A percentile compares a stretch with the other conserved stretches of the same genome.
phyloP scores from a whole-genome alignment of 768 basidiomycete species.

The Dacryopinax primogenitus region DNA sequence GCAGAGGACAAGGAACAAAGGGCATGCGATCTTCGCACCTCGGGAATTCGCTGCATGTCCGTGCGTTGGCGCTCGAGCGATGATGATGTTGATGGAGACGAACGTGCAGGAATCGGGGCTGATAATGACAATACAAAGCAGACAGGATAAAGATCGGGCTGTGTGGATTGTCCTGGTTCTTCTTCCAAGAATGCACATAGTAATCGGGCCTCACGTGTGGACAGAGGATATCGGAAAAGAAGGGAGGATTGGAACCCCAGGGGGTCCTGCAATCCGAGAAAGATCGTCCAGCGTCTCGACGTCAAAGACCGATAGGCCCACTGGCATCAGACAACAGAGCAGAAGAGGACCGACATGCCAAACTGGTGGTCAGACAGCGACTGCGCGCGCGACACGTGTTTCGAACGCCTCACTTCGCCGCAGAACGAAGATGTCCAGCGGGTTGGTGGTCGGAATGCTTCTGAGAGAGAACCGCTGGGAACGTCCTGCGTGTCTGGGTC shows the following conservation, averaged over 20 bases:
- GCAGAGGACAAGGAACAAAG: too few species aligned
- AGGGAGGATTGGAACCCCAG: neutral
- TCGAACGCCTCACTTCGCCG: neutral
- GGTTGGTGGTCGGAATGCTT: too few species aligned
- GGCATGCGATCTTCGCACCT: too few species aligned
- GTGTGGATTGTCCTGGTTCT: too few species aligned
- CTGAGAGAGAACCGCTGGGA: neutral
- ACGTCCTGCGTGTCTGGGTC: neutral
- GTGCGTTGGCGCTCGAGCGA: too few species aligned
- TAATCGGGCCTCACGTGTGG: too few species aligned
- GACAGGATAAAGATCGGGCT: too few species aligned
- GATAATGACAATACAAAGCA: neutral
- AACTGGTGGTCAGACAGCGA: neutral
- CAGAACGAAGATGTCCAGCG: neutral
- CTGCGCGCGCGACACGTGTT: neutral
- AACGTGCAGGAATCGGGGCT: neutral
- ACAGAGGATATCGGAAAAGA: neutral
- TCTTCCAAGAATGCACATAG: too few species aligned
- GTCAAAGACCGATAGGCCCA: neutral
- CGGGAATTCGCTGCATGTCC: too few species aligned
- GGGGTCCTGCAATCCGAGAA: neutral
- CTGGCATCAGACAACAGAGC: neutral
- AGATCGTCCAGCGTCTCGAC: neutral
- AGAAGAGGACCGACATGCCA: neutral
- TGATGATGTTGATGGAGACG: neutral